phyloP scores from a whole-genome alignment of 805 yeast genomes.

The Millerago galiae region DNA sequence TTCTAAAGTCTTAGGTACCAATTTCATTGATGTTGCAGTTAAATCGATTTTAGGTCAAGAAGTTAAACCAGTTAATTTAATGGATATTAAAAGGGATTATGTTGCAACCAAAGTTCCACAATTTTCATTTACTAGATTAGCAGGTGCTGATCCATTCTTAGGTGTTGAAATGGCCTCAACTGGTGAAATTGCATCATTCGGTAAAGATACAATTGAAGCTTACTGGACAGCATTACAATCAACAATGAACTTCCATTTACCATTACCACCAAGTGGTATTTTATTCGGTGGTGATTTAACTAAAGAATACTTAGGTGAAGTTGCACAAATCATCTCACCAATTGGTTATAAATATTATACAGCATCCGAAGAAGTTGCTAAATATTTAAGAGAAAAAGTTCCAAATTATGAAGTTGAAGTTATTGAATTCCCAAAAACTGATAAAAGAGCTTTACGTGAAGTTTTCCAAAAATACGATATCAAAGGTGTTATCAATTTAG shows the following conservation, averaged over 20 bases:
- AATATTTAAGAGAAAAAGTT: constrained; percentile 52
- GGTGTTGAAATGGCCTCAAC: constrained; percentile 99
- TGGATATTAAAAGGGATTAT: constrained; percentile 66
- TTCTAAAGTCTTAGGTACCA: constrained; percentile 90
- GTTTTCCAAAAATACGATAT: constrained; percentile 84
- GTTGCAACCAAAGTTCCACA: constrained; percentile 98
- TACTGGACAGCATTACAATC: constrained; percentile 98
- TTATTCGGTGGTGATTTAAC: constrained; percentile 91
- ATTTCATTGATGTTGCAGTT: constrained; percentile 93
- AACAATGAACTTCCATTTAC: constrained; percentile 94
- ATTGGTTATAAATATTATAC: constrained; percentile 80
- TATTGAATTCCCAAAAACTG: constrained; percentile 88
- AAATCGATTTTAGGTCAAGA: constrained; percentile 69
- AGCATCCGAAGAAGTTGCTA: constrained; percentile 66
- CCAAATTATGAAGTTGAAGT: constrained; percentile 38
- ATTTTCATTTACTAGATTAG: constrained; percentile 95
- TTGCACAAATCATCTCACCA: constrained; percentile 61
- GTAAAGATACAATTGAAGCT: constrained; percentile 77
- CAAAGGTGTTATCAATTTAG: constrained; percentile 86
- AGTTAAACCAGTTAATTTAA: constrained; percentile 71
- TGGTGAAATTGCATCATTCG: constrained; percentile 98
- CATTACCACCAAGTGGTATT: constrained; percentile 83
- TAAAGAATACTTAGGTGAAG: constrained; percentile 62
- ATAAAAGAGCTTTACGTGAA: constrained; percentile 89
- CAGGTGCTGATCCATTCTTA: constrained; percentile 98